Evolutionary conservation across 805 yeast species (phyloP), one percentile per base, ranked within the genome.

Genomic region (Wickerhamomyces chambardii): DNA sequence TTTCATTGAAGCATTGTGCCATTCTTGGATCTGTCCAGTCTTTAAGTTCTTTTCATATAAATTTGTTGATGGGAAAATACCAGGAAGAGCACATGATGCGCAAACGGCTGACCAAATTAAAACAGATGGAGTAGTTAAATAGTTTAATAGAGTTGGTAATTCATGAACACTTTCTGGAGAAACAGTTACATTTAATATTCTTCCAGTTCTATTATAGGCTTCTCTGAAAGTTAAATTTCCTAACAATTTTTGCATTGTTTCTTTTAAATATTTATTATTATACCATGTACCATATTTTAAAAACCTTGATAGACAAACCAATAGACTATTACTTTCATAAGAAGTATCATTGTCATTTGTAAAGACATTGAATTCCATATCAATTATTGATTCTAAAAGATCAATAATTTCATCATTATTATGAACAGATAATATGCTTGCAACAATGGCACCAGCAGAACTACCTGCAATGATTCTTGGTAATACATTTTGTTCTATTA

Each of bases 361-460:
- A 38, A 89, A 75, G 14, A 77, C 73, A 37, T 65, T 59, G 40
- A 74, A 70, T 17, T 66, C 66, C 32, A 53, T 57, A 25, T 61
- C 57, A 25, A 68, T 51, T n/a, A 70, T 62, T 15, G 61, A 51
- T 22, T 59, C 67, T 38, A 90, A 59, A 15, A 85, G 54, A 6
- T 59, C 68, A 15, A 66, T 55, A 2, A 78, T 66, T 55, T 89
- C 97, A 24, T 76, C 83, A 38, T 78, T 78, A 9, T 80, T 73
- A 50, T 82, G 85, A 15, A 84, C 79, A 50, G 95, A 86, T 32
- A 92, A 65, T 15, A 92, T 75, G 33, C 95, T 75, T 15, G 97
- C 97, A 32, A 92, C 79, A 35, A 92, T 89, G 2, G 96, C 87
- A 15, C 99, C 99, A 0, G 97, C 95, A 17, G 95, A 85, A 12